Conservation (phyloP, 2,329 filamentous ascomycete species). For the Phialocephala sp. region DNA sequence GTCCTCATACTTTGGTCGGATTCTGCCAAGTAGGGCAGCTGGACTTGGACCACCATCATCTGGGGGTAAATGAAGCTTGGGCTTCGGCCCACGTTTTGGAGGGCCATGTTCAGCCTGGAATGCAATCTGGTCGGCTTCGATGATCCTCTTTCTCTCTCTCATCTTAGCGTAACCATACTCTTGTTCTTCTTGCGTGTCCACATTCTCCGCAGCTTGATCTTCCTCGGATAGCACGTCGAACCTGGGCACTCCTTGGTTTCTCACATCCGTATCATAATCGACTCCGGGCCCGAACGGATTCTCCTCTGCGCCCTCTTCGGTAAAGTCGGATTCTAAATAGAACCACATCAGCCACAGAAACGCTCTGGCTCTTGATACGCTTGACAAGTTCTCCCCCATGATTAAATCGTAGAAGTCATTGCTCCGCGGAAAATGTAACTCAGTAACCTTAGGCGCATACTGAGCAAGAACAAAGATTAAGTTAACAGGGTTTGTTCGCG, state of each 20-base stretch:
- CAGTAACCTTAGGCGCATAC: constrained; percentile 88
- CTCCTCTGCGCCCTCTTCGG: constrained; percentile 81
- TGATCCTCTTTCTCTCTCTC: constrained; percentile 74
- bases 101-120: constrained; percentile 51
- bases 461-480: constrained; percentile 94
- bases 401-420: constrained; percentile 96
- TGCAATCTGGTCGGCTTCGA: constrained; percentile 71
- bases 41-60: constrained; percentile 50
- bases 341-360: constrained; percentile 99
- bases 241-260: constrained; percentile 72
- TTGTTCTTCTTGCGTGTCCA: constrained; percentile 72
- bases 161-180: constrained; percentile 76
- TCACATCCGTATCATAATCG: constrained; percentile 67
- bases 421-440: constrained; percentile 84
- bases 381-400: constrained; percentile 86
- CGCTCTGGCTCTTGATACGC: constrained; percentile 80
- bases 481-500: constrained; percentile 96
- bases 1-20: constrained; percentile 63
- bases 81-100: constrained; percentile 57
- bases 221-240: constrained; percentile 70
- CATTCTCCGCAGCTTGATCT: constrained; percentile 72
- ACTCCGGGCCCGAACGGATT: constrained; percentile 86
- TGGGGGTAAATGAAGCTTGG: constrained; percentile 44
- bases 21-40: constrained; percentile 62
- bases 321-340: constrained; percentile 96